Evolutionary conservation across 768 basidiomycete genomes (phyloP), one percentile per base, ranked within the genome.

Genomic region (Podaxis sp.): DNA sequence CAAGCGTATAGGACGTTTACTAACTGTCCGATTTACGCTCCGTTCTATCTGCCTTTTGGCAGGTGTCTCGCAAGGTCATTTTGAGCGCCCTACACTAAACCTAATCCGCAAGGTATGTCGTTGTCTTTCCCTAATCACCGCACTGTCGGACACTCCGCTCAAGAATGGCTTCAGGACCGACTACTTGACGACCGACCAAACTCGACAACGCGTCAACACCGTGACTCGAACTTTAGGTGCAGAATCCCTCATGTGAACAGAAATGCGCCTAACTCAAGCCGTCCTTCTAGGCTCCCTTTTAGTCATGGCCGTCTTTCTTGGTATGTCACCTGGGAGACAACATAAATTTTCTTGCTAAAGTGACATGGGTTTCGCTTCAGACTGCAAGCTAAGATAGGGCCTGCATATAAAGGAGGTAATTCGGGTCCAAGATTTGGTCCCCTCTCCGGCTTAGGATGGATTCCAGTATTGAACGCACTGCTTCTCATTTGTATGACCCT

Each of bases 401-500:
- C 41, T 17, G 25, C 25, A 22, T 50, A 50, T 50, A 50, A 19
- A 27, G 24, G 19, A 27, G 8, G 25, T 9, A 12, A 50, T 22
- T 25, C 11, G 22, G 22, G 19, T 22, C 24, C 22, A 1, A 27
- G 49, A 50, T 11, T 24, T 24, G 49, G 49, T 22, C 33, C 47
- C 4, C 29, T 12, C 17, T 38, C 19, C 43, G 46, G 7, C 25
- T 37, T 46, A 2, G 22, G 22, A 43, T 55, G 54, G 22, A 49
- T 19, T 24, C 41, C 33, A 11, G 25, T 25, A 24, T 36, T 27
- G 33, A 25, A 7, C 43, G 41, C 1, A 47, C 33, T 25, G 55
- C 61, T 22, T 55, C 27, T 15, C 54, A 62, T 22, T 22, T 62
- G 61, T 62, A 50, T 2, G 47, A 22, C 12, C 29, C 22, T 52